Evolutionary conservation across 2,329 filamentous ascomycete species (phyloP), one percentile per base, ranked within the genome.

Genomic region (Nemania diffusa): DNA sequence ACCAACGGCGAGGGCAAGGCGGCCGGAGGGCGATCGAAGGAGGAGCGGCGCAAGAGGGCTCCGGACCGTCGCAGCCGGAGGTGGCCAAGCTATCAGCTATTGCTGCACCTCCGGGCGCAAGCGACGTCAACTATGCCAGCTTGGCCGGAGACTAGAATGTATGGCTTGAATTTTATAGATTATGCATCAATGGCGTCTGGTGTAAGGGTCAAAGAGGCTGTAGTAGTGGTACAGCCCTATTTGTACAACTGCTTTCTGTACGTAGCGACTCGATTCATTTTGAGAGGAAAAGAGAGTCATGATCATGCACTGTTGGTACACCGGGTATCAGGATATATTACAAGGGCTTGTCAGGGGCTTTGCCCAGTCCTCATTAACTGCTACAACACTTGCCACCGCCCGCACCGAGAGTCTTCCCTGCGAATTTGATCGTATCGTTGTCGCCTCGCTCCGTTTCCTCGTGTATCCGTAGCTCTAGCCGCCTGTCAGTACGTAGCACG

Each of bases 391-490:
- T 76, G 57, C 68, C 70, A 11, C 70, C 72, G 8, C 71, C 69
- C 2, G 72, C 70, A 53, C 72, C 71, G 17, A 72, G 72, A 24
- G 67, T 80, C 67, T 78, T 68, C 48, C 73, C 80, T 2, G 85
- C 85, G 58, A 88, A 83, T 80, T 94, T 97, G 75, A 97, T 88
- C 37, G 91, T 92, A 73, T 97, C 94, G 77, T 99, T 99, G 81
- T 98, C 92, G 61, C 96, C 94, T 71, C 93, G 86, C 80, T 99
- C 95, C 32, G 91, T 99, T 71, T 97, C 84, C 68, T 97, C 87
- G 79, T 98, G 96, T 80, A 99, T 97, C 58, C 91, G 87, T 64
- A 98, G 82, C 77, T 91, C 94, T 97, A 73, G 52, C 62, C 46
- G 62, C 62, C 48, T 26, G 62, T 58, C 64, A 61, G 66, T 66